These are phyloP conservation scores for Ophiocordyceps sinensis DNA, from an alignment of 2,329 filamentous ascomycete genomes.

Conservation along the genomic window DNA sequence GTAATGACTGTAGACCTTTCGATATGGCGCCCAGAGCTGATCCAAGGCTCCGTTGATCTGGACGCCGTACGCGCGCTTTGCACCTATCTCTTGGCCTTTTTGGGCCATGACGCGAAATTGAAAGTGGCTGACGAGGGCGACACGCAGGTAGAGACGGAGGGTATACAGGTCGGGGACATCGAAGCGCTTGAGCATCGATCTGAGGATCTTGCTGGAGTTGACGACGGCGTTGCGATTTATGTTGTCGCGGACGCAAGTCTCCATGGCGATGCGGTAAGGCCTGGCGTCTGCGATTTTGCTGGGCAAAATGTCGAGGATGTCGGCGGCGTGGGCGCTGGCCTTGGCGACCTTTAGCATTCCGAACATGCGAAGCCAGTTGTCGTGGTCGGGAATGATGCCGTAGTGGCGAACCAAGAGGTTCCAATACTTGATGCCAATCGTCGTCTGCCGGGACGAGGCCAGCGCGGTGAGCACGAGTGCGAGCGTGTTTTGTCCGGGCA, in stretches of 20 bases:
- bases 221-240: conserved; percentile 56
- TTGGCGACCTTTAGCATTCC: conserved; percentile 50
- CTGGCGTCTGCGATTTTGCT: conserved; percentile 25
- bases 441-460: conserved; percentile 41
- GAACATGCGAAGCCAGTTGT: conserved; percentile 57
- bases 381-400: conserved; percentile 53
- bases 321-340: conserved; percentile 45
- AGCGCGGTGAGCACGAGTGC: conserved; percentile 55
- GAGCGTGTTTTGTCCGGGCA: conserved; percentile 43
- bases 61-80: conserved; percentile 29
- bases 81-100: conserved; percentile 15
- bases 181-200: conserved; percentile 37
- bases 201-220: conserved; percentile 50
- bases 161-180: conserved; percentile 32
- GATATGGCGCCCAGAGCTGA: conserved; percentile 35
- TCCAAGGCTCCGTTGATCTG: conserved; percentile 37
- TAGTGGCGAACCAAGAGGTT: conserved; percentile 47
- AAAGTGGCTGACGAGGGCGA: conserved; percentile 33
- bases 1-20: conserved; percentile 20
- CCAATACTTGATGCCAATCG: conserved; percentile 67
- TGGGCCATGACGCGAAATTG: conserved; percentile 18
- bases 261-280: conserved; percentile 60
- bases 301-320: conserved; percentile 43
- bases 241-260: conserved; percentile 60
- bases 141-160: conserved; percentile 40